These are phyloP conservation scores for Beauveria pseudobassiana DNA, from an alignment of 2,329 filamentous ascomycete genomes.

Conservation along the genomic window DNA sequence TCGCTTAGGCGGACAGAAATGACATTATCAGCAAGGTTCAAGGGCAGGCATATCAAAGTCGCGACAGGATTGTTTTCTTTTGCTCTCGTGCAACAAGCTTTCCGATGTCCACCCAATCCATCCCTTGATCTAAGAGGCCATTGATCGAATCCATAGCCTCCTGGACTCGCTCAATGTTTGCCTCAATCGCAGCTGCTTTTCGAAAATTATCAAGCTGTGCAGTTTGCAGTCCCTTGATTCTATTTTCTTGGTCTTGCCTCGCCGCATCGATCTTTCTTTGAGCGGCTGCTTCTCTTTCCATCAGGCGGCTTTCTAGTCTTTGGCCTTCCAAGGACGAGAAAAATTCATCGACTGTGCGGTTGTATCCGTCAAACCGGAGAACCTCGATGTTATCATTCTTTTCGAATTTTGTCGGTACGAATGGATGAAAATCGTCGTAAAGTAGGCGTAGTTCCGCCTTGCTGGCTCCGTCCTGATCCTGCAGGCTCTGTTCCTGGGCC, in stretches of 20 bases:
- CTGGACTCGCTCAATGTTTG: constrained; percentile 83
- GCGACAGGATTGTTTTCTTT: constrained; percentile 76
- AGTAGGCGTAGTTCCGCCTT: constrained; percentile 40
- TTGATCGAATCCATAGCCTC: constrained; percentile 92
- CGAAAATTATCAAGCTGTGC: constrained; percentile 75
- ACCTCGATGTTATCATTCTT: constrained; percentile 58
- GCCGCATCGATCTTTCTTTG: constrained; percentile 82
- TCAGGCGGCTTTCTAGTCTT: constrained; percentile 75
- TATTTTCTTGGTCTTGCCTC: constrained; percentile 71
- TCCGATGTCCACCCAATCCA: constrained; percentile 94
- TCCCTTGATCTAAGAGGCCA: constrained; percentile 81
- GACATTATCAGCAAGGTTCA: constrained; percentile 85
- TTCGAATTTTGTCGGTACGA: constrained; percentile 73
- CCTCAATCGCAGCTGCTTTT: constrained; percentile 85
- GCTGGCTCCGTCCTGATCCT: constrained; percentile 20
- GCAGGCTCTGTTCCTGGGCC: not conserved
- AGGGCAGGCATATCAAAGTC: constrained; percentile 73
- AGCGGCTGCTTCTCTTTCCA: constrained; percentile 74
- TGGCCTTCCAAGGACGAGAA: constrained; percentile 95
- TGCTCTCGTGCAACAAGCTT: constrained; percentile 85
- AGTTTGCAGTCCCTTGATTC: constrained; percentile 75
- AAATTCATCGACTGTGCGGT: constrained; percentile 91
- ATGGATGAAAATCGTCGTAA: constrained; percentile 95
- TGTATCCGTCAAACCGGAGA: constrained; percentile 76
- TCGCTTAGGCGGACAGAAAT: constrained; percentile 75